Evolutionary conservation across 2,329 filamentous ascomycete genomes (phyloP), one percentile per base, ranked within the genome.

Genomic region (Metarhizium brunneum): DNA sequence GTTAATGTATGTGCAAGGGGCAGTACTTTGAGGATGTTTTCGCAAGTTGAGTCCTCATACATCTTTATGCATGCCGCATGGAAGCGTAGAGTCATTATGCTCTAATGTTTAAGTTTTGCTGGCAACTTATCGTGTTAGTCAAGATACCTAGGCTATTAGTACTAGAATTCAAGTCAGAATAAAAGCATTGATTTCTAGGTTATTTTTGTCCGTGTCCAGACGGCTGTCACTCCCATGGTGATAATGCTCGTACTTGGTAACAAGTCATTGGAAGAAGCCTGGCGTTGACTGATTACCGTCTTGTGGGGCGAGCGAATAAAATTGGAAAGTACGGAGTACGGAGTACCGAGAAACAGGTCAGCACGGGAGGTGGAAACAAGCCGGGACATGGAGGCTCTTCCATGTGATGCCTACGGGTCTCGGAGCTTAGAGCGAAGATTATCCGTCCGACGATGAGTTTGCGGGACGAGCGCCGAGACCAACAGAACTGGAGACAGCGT

Each of bases 1-100:
- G 88, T 64, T 92, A 80, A 53, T 10, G 10, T 14, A 14, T 32
- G 8, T 11, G 45, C n/a, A 18, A 29, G 18, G 43, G 25, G 25
- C 7, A n/a, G 18, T 20, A 25, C 25, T 25, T 25, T 25, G n/a
- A 25, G 7, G 20, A 8, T 4, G 18, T 47, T 20, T 48, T 30
- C 2, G 20, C 32, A 11, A 35, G 32, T 2, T 35, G 6, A 35
- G 6, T 35, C 2, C 10, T 7, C 32, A 35, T 11, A 11, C 32
- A 35, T 35, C 32, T 35, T 35, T 42, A 42, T 42, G 13, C 40
- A 16, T 16, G 40, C 40, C 13, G n/a, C 14, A 25, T 47, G 43
- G 10, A 18, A 25, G 43, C 43, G 18, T 47, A 47, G 43, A 35
- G 10, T 7, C 32, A 25, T 25, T 25, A 25, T 25, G 32, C 7